phyloP scores from a whole-genome alignment of 805 yeast genomes.

The Jamesozyma rosinii region DNA sequence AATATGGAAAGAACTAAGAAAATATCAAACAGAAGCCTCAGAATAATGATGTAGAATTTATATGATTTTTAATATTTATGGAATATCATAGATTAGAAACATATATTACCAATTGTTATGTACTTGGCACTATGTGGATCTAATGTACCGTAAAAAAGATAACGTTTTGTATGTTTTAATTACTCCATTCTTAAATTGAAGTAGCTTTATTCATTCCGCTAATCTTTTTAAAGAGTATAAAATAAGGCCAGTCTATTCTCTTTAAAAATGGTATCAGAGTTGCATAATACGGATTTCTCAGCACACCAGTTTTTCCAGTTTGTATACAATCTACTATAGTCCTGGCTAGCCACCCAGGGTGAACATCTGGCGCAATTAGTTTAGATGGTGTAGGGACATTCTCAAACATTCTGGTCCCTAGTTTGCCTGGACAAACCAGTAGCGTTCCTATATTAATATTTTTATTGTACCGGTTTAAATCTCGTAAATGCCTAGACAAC shows the following conservation, averaged over 20 bases:
- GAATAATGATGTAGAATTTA: neutral
- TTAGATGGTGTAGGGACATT: conserved; percentile 67
- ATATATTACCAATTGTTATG: too few species aligned
- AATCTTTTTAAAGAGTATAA: conserved; percentile 33
- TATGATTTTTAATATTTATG: too few species aligned
- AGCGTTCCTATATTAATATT: conserved; percentile 47
- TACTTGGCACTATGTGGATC: too few species aligned
- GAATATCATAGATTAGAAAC: neutral
- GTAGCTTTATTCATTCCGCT: conserved; percentile 54
- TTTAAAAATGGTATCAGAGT: conserved; percentile 63
- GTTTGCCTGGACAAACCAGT: conserved; percentile 80
- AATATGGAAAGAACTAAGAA: conserved; percentile 23
- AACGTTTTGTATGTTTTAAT: too few species aligned
- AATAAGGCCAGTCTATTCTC: conserved; percentile 57
- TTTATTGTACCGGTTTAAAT: neutral
- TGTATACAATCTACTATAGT: conserved; percentile 47
- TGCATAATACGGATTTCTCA: conserved; percentile 70
- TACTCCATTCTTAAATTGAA: conserved; percentile 1
- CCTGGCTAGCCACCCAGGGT: conserved; percentile 56
- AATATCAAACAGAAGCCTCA: conserved; percentile 2
- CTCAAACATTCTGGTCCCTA: conserved; percentile 64
- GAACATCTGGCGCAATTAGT: conserved; percentile 73
- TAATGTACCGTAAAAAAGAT: too few species aligned
- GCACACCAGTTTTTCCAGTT: conserved; percentile 56
- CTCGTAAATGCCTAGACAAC: conserved; percentile 49